Base-by-base conservation (phyloP, 176 grass and related monocot genomes). In the Secale cereale region DNA sequence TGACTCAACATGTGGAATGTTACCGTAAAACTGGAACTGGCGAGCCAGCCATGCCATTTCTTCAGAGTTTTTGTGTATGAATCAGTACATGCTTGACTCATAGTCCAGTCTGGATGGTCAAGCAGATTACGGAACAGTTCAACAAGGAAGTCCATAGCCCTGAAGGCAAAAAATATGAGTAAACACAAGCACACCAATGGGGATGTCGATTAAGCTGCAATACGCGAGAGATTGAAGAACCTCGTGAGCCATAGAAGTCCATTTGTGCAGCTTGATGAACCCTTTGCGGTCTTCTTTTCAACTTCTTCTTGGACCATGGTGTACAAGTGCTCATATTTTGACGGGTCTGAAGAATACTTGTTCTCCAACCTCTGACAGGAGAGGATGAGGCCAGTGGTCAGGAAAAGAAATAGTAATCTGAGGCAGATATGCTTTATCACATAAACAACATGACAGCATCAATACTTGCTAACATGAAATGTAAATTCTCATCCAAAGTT, bases 181-280 rank as follows among this genome's bases (percentile, higher is more conserved):
- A 74, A 87, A 19, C 46, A 39, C 14, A 88, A 64, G 33, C 70
- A 28, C 22, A 35, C 14, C 25, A 66, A 37, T 60, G 60, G 32
- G 59, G 19, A 82, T 78, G 27, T 7, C 20, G 57, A 65, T 63
- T 62, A 81, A 84, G 46, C 26, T 63, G 52, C 10, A 63, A 62
- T 4, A 86, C 69, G 33, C 70, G 31, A 48, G 60, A 59, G 23
- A 27, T 48, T 76, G 11, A 65, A 78, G 57, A 37, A 99, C 93
- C 97, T 99, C 45, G 97, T 99, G 57, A 99, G 86, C 97, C 97
- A 96, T 76, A 99, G 89, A 96, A 99, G 91, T 56, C 93, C 97
- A 87, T 99, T 99, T 78, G 93, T 94, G 65, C 97, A 98, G 73
- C 97, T 98, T 14, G 97, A 98, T 29, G 91, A 89, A 65, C 89